Evolutionary conservation across 83 land plant genomes (phyloP), one percentile per base, ranked within the genome.

Genomic region (Diphasiastrum complanatum): DNA sequence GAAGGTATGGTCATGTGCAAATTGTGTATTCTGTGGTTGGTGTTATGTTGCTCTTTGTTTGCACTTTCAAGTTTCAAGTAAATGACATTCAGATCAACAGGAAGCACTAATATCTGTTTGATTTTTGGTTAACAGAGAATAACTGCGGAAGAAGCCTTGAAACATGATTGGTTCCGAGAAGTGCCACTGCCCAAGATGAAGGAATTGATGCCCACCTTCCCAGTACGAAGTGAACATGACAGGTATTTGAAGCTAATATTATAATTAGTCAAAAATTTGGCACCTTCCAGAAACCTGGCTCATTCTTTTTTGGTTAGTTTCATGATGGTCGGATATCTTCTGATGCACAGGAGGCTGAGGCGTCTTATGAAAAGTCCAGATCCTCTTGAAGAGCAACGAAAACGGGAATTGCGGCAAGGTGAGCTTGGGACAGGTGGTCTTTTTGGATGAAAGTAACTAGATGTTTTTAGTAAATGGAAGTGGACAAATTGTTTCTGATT

Each of bases 1-100:
- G 12, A 80, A 85, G 84, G 88, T 84, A 36, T 22, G 36, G 22
- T 30, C 41, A 10, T 61, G 62, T 46, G 49, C 11, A 5, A 12
- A 20, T 49, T 49, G 6, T 12, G 20, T 49, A 6, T 6, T 5
- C 12, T 14, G 10, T 14, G 12, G 8, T 49, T 20, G 10, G 19
- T 49, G 8, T 20, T 49, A 14, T 12, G 52, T n/a, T n/a, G n/a
- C n/a, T n/a, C n/a, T n/a, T n/a, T n/a, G n/a, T n/a, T n/a, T n/a
- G n/a, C n/a, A n/a, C n/a, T n/a, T n/a, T n/a, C n/a, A n/a, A n/a
- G 51, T 23, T 10, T 48, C 51, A 48, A 48, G 20, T n/a, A n/a
- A n/a, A n/a, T n/a, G n/a, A n/a, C n/a, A n/a, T n/a, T n/a, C n/a
- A n/a, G n/a, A n/a, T n/a, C n/a, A n/a, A n/a, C n/a, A n/a, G n/a